Evolutionary conservation across 2,329 filamentous ascomycete genomes (phyloP).

Genomic region (Beauveria varroae): DNA sequence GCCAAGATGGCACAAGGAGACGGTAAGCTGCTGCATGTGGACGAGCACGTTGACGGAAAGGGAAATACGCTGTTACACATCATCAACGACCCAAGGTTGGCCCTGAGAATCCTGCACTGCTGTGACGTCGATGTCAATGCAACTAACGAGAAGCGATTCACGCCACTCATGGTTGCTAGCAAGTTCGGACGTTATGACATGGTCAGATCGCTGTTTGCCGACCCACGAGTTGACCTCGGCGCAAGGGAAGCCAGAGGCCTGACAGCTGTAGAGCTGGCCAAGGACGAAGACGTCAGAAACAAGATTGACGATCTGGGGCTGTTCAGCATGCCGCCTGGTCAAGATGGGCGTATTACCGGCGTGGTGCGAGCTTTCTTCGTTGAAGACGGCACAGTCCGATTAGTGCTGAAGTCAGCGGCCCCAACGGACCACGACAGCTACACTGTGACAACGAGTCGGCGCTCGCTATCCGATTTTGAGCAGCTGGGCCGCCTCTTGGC

Average conservation of each 20-base stretch:
- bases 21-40: slow-evolving; percentile 72
- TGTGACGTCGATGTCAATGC: slow-evolving; percentile 97
- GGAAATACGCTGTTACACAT: slow-evolving; percentile 96
- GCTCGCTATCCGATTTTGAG: slow-evolving; percentile 84
- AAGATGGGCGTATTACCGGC: slow-evolving; percentile 77
- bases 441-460: slow-evolving; percentile 88
- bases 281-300: slow-evolving; percentile 95
- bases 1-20: slow-evolving; percentile 72
- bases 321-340: slow-evolving; percentile 63
- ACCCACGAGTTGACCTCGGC: slow-evolving; percentile 77
- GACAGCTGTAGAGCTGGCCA: slow-evolving; percentile 91
- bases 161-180: slow-evolving; percentile 93
- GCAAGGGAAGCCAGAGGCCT: slow-evolving; percentile 80
- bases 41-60: slow-evolving; percentile 87
- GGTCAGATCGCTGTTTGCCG: slow-evolving; percentile 79
- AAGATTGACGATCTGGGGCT: slow-evolving; percentile 90
- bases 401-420: slow-evolving; percentile 90
- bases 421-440: slow-evolving; percentile 76
- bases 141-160: slow-evolving; percentile 90
- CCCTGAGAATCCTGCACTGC: slow-evolving; percentile 64
- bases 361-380: slow-evolving; percentile 96
- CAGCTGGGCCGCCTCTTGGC: slow-evolving; percentile 76
- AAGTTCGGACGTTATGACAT: slow-evolving; percentile 95
- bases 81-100: slow-evolving; percentile 76
- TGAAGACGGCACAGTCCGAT: slow-evolving; percentile 86